phyloP scores from a whole-genome alignment of 2,329 filamentous ascomycete genomes.

The Mollisia scopiformis region DNA sequence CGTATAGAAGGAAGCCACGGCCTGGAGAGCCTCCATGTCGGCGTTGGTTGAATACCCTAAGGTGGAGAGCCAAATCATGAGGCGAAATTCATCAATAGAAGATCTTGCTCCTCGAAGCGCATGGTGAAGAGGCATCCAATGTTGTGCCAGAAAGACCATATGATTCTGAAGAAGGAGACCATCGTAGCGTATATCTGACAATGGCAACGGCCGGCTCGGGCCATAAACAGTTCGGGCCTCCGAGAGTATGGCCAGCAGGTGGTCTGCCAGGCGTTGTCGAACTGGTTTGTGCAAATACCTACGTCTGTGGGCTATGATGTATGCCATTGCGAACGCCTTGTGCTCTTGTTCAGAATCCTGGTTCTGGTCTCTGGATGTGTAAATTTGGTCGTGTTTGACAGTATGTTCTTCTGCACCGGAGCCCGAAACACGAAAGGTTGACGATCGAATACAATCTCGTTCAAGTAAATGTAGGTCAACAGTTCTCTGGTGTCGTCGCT shows the following conservation, averaged over 20 bases:
- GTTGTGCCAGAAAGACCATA: slow-evolving; percentile 9
- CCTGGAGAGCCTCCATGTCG: slow-evolving; percentile 27
- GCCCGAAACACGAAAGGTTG: slow-evolving; percentile 35
- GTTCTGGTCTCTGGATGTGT: slow-evolving; percentile 2
- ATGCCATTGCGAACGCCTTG: slow-evolving; percentile 11
- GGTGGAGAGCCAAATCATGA: slow-evolving; percentile 35
- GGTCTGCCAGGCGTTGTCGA: neutral
- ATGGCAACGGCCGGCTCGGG: neutral
- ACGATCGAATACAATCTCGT: slow-evolving; percentile 36
- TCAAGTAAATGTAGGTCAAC: slow-evolving; percentile 22
- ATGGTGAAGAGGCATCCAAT: slow-evolving; percentile 27
- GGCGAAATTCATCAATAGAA: slow-evolving; percentile 23
- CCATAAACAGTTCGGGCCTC: neutral
- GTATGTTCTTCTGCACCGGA: slow-evolving; percentile 41
- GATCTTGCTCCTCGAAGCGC: slow-evolving; percentile 11
- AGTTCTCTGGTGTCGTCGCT: neutral
- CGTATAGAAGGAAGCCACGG: slow-evolving; percentile 30
- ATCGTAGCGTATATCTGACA: neutral
- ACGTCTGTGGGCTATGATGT: neutral
- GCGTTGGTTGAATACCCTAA: slow-evolving; percentile 26
- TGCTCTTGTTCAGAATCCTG: neutral
- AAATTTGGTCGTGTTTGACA: slow-evolving; percentile 5
- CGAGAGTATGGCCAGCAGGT: neutral
- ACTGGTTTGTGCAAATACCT: neutral
- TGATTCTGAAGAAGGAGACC: slow-evolving; percentile 1